These are phyloP conservation scores for Polytrichum commune DNA, from an alignment of 225 moss, liverwort and hornwort genomes.

Conservation along the genomic window DNA sequence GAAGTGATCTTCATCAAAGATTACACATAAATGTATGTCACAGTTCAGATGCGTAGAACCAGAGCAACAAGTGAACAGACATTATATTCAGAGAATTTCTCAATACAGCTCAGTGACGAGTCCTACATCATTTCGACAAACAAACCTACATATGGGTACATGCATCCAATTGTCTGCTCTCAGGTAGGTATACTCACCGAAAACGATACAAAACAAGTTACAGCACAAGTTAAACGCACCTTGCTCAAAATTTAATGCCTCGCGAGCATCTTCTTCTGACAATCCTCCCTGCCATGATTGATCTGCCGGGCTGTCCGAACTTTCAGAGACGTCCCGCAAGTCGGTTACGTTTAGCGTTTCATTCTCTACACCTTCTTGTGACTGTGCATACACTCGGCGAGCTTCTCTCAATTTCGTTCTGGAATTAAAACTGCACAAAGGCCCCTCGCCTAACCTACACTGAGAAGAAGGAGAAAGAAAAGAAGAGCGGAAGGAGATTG, in stretches of 20 bases:
- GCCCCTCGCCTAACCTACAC: constrained; percentile 9
- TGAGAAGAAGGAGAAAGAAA: not conserved
- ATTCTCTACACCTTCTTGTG: constrained; percentile 38
- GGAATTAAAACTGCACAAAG: constrained; percentile 17
- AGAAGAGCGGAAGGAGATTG: constrained; percentile 11
- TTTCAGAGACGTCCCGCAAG: constrained; percentile 22
- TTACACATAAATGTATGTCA: no score
- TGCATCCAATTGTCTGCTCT: no score
- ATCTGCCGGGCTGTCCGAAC: constrained; percentile 11
- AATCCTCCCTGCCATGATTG: constrained; percentile 16
- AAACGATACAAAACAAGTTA: no score
- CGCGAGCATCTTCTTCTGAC: constrained; percentile 50
- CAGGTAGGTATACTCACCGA: no score
- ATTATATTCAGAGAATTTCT: no score
- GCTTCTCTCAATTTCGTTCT: constrained; percentile 15
- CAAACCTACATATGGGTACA: no score
- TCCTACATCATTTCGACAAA: no score
- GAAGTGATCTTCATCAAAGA: no score
- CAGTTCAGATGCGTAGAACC: no score
- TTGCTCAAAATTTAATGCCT: constrained; percentile 51
- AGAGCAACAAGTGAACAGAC: no score
- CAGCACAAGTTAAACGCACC: constrained; percentile 11
- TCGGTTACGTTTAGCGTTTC: constrained; percentile 47
- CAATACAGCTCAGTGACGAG: no score
- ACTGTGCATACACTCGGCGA: constrained; percentile 21